phyloP scores from a whole-genome alignment of 2,329 filamentous ascomycete species.

The Trichoderma gracile region DNA sequence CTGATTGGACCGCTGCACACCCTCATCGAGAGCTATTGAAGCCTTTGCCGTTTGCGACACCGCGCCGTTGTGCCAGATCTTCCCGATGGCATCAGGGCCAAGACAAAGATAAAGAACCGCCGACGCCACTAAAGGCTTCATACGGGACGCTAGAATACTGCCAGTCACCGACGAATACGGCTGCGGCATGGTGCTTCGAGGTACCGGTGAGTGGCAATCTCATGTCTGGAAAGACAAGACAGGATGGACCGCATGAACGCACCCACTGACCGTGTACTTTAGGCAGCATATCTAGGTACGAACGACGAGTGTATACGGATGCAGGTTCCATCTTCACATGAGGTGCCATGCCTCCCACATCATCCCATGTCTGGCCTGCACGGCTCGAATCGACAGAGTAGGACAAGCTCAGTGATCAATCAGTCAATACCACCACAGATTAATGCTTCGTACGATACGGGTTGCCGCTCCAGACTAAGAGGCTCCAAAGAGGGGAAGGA shows the following conservation, averaged over 20 bases:
- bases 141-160: background rate
- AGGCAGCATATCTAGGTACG: background rate
- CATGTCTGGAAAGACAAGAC: background rate
- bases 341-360: background rate
- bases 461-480: background rate
- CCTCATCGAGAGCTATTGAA: constrained; percentile 4
- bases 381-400: no score
- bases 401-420: background rate
- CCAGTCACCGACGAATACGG: background rate
- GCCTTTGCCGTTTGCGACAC: constrained; percentile 23
- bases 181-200: background rate
- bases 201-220: no score
- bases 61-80: constrained; percentile 21
- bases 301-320: no score
- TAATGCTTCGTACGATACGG: background rate
- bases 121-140: background rate
- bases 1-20: background rate
- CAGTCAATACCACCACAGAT: no score
- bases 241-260: no score
- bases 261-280: background rate
- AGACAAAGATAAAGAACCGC: background rate
- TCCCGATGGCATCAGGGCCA: background rate
- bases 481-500: background rate
- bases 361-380: background rate
- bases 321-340: background rate